These are phyloP conservation scores for Alternaria sp. DNA, from an alignment of 2,329 filamentous ascomycete species.

Conservation along the genomic window DNA sequence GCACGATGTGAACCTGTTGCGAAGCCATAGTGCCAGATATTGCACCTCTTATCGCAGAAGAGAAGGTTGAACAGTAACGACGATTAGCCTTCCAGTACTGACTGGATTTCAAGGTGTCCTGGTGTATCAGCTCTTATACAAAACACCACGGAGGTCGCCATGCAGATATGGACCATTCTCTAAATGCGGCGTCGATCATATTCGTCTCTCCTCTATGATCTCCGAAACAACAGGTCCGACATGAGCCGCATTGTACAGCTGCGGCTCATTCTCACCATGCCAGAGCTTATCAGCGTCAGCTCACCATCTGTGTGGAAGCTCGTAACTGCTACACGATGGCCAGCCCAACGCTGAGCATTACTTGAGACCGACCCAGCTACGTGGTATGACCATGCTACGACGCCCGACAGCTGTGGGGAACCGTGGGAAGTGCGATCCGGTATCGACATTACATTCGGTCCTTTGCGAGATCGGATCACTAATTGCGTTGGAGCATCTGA, in stretches of 20 bases:
- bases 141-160: not conserved
- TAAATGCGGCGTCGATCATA: not conserved
- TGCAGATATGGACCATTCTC: not conserved
- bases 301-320: not conserved
- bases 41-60: not conserved
- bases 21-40: slow-evolving; percentile 18
- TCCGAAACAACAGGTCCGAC: slow-evolving; percentile 3
- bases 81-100: not conserved
- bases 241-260: not conserved
- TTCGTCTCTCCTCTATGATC: slow-evolving; percentile 14
- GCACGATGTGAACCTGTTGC: slow-evolving; percentile 30
- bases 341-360: not conserved
- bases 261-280: not conserved
- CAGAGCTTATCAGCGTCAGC: not conserved
- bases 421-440: slow-evolving; percentile 3
- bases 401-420: slow-evolving; percentile 12
- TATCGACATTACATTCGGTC: not conserved
- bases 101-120: not conserved
- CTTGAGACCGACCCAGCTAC: not conserved
- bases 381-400: not conserved
- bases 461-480: slow-evolving; percentile 4
- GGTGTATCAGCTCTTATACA: not conserved
- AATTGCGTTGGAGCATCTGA: not conserved
- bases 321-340: not conserved
- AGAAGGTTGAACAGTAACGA: not conserved